Conservation (phyloP, 805 yeast species). For the Nakazawaea ishiwadae region DNA sequence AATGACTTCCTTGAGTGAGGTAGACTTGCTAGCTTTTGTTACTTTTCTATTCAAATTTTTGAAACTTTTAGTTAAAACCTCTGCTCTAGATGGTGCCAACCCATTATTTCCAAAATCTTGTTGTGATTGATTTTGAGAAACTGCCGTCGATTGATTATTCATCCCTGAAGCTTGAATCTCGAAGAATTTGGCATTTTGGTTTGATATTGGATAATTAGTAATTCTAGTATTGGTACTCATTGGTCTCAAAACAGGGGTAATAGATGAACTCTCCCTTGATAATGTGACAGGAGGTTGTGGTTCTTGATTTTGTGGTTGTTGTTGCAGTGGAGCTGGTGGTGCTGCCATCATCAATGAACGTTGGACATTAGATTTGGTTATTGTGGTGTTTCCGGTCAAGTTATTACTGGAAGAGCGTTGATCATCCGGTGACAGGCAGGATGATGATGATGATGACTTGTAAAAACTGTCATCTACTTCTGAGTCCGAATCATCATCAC, state of each 20-base stretch:
- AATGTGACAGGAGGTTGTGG: constrained; percentile 13
- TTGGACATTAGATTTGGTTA: not conserved
- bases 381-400: not conserved
- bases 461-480: constrained; percentile 12
- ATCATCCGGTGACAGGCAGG: constrained; percentile 1
- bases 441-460: constrained; percentile 5
- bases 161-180: constrained; percentile 61
- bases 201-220: constrained; percentile 4
- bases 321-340: constrained; percentile 18
- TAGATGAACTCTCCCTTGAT: constrained; percentile 31
- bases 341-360: constrained; percentile 18
- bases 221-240: not conserved
- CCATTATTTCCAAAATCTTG: constrained; percentile 41
- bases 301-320: not conserved
- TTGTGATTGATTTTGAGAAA: constrained; percentile 14
- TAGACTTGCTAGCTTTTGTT: constrained; percentile 5
- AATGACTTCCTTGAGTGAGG: constrained; percentile 32
- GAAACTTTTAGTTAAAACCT: constrained; percentile 48
- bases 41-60: constrained; percentile 44
- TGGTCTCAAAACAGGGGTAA: not conserved
- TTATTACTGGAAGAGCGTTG: not conserved
- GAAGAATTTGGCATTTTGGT: constrained; percentile 28
- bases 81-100: constrained; percentile 54
- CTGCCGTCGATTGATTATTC: constrained; percentile 34
- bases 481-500: constrained; percentile 6